Evolutionary conservation across 371 early-diverging fungal species (phyloP), one percentile per base, ranked within the genome.

Genomic region (Dichotomocladium elegans): DNA sequence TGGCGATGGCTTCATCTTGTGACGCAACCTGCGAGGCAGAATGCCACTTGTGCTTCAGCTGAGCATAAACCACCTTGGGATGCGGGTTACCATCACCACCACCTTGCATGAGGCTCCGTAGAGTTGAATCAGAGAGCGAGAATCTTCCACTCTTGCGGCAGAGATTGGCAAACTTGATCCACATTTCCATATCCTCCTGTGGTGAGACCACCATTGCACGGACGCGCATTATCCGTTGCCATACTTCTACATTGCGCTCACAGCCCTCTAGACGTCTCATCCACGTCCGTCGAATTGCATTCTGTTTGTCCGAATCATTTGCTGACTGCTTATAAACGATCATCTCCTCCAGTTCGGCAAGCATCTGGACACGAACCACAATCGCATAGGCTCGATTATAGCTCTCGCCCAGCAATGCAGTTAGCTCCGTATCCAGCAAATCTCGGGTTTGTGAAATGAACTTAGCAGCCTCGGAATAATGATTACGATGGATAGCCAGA

Each of bases 271-370:
- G 63, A 37, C 82, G 74, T 19, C 81, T 83, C 72, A 89, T 88
- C 98, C 98, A 98, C 0, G 95, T 92, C 28, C 85, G 81, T 22
- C 92, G 77, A 30, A 96, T 93, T 0, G 84, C 74, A 2, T 62
- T 72, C 58, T 92, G 95, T 6, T 86, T 77, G 41, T 95, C 91
- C 3, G 85, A 81, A 47, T 92, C 88, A 52, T 93, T 93, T 6
- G 85, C 77, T 12, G 80, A 73, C 45, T 88, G 87, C 59, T 95
- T 96, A 71, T 92, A 98, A 2, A 71, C 68, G 25, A 99, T 91
- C 61, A 95, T 91, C 65, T 99, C 99, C 65, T 99, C 99, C 40
- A 99, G 69, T 61, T 99, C 99, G 0, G 96, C 90, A 46, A 99
- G 80, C 94, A 96, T 91, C 63, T 99, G 99, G 35, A 95, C 92